Evolutionary conservation across 169 alveolate genomes (phyloP).

Genomic region (Plasmodium falciparum): DNA sequence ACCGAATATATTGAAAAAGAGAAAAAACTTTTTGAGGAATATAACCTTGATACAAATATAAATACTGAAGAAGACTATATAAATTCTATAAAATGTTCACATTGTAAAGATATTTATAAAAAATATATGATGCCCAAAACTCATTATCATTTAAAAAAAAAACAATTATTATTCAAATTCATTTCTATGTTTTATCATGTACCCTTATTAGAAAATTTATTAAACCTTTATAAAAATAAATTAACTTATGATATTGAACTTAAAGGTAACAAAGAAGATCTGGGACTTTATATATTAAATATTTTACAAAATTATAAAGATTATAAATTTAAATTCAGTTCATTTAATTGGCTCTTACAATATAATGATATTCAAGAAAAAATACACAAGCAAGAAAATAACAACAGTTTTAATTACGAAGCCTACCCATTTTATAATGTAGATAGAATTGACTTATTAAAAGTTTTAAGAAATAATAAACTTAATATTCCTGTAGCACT

Average conservation of each 20-base stretch:
- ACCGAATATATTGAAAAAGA: neutral
- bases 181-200: conserved; percentile 41
- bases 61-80: conserved; percentile 23
- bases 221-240: conserved; percentile 33
- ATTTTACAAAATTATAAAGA: conserved; percentile 52
- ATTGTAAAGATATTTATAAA: conserved; percentile 28
- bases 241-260: conserved; percentile 64
- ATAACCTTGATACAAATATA: neutral
- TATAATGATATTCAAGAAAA: conserved; percentile 17
- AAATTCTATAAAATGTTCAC: conserved; percentile 18
- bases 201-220: conserved; percentile 40
- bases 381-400: conserved; percentile 5
- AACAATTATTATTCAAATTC: conserved; percentile 27
- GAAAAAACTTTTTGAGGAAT: neutral
- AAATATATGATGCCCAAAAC: conserved; percentile 6
- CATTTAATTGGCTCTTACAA: conserved; percentile 60
- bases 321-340: conserved; percentile 46
- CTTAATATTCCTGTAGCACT: conserved; percentile 69
- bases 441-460: conserved; percentile 24
- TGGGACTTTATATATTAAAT: conserved; percentile 36
- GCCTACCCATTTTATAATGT: conserved; percentile 18
- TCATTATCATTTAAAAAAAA: conserved; percentile 17
- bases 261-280: conserved; percentile 64
- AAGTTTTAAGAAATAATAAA: conserved; percentile 32
- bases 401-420: neutral